Base-by-base conservation (phyloP, 306 rosid genomes). In the Cicer judaicum region DNA sequence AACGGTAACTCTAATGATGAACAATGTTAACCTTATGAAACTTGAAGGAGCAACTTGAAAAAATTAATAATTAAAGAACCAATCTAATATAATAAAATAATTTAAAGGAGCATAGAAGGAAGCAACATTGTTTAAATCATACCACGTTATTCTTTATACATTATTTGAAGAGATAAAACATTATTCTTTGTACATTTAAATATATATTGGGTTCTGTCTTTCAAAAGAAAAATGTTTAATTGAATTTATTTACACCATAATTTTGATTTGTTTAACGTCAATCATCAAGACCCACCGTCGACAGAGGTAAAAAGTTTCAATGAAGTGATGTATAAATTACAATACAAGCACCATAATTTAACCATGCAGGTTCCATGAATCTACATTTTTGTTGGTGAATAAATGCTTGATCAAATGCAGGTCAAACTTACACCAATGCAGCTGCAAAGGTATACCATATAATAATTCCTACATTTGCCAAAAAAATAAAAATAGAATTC, bases 371-470 rank as follows among this genome's bases (percentile, higher is more conserved):
- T 16, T 10, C 59, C 44, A 43, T 42, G 67, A 54, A 79, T 18
- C 57, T 50, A 48, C 55, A 29, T 29, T 29, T 76, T 54, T 64
- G 42, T 34, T 5, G 8, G 38, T 5, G 43, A 18, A 52, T 5
- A 42, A 39, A 47, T 47, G 60, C 0, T 34, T 55, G 29, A 12
- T 49, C 15, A 68, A 64, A 79, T 56, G 46, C 53, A 55, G 24
- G 49, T 56, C 38, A 46, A 7, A 47, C 44, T 29, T 9, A 10
- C 39, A 65, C 63, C 64, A 15, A 18, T 21, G 74, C 49, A 14
- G 52, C 75, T 52, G 82, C 57, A 50, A 74, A 68, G 14, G 60
- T 62, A 75, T 8, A 48, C 76, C 69, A 19, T 48, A 65, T 15
- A 29, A 29, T 29, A 29, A 29, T 29, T 29, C 36, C 36, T 29